Evolutionary conservation across 2,329 filamentous ascomycete species (phyloP).

Genomic region (Zalaria sp.): DNA sequence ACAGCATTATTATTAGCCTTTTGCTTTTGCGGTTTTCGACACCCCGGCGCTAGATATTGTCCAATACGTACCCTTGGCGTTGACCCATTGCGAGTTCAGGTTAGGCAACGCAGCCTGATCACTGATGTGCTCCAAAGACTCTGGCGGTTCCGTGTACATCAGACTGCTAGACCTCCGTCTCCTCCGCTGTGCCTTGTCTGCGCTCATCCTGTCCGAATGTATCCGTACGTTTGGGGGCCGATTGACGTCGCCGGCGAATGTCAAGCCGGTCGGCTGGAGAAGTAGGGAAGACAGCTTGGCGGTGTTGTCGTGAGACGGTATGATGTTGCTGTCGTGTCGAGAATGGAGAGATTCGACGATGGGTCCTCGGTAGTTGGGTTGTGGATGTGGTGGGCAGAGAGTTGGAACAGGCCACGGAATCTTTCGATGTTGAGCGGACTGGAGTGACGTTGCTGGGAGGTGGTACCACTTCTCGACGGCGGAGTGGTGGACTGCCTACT

Average conservation of each 20-base stretch:
- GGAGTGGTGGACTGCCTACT: no score
- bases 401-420: no score
- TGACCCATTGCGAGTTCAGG: constrained; percentile 96
- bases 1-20: constrained; percentile 8
- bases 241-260: constrained; percentile 75
- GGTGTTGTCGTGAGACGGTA: constrained; percentile 41
- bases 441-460: no score
- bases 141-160: constrained; percentile 92
- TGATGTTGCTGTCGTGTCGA: no score
- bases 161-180: constrained; percentile 95
- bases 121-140: constrained; percentile 94
- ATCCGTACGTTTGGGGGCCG: constrained; percentile 46
- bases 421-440: no score
- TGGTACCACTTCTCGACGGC: no score
- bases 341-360: no score
- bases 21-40: no score
- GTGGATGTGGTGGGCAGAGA: no score
- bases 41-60: no score
- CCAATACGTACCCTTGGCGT: constrained; percentile 68
- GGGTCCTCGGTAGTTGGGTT: no score
- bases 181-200: constrained; percentile 44
- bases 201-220: constrained; percentile 31
- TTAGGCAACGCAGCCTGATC: constrained; percentile 93
- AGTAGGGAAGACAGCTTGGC: constrained; percentile 94
- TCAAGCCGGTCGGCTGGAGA: constrained; percentile 69